Base-by-base conservation (phyloP, 192 early-diverging fungal genomes). In the Thoreauomyces humboldtii region DNA sequence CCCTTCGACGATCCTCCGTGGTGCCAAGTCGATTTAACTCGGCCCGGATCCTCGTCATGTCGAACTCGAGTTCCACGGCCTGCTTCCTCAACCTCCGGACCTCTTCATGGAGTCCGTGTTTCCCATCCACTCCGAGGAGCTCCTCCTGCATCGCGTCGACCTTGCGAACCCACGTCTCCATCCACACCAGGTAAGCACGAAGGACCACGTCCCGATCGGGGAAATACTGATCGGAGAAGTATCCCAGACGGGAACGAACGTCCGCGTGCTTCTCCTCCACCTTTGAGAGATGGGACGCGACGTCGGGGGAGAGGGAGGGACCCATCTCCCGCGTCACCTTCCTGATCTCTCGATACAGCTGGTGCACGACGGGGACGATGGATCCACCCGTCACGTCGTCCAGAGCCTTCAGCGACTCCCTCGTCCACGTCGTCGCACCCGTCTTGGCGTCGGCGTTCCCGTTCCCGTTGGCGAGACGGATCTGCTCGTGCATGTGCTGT, bases 141-240 rank as follows among this genome's bases (percentile, higher is more conserved):
- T 66, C 64, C 21, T 27, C 64, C 24, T 58, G 46, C 4, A 44
- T 19, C 29, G 24, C 22, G 33, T 64, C 41, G n/a, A 64, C 47
- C 17, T 36, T 34, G 7, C 19, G 11, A 27, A 3, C 46, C 4
- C 5, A 21, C 0, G 28, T 22, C 24, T 45, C 44, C 14, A 62
- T 11, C 60, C 21, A 62, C 2, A 4, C 42, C 1, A 62, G 11
- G 32, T 62, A 62, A 17, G 45, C 32, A 4, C 50, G 50, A 4
- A 52, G 50, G 15, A 52, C 50, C 21, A 52, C 50, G 27, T 52
- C 50, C 25, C 50, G 50, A 31, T 52, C 50, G 7, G 50, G 50
- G 17, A 52, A 52, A 17, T 52, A 52, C 7, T 52, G 27, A 17
- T 52, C 50, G 50, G 27, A 28, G 29, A 52, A 52, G 50, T 52